These are phyloP conservation scores for Colletotrichum scovillei DNA, from an alignment of 2,329 filamentous ascomycete genomes.

Conservation along the genomic window DNA sequence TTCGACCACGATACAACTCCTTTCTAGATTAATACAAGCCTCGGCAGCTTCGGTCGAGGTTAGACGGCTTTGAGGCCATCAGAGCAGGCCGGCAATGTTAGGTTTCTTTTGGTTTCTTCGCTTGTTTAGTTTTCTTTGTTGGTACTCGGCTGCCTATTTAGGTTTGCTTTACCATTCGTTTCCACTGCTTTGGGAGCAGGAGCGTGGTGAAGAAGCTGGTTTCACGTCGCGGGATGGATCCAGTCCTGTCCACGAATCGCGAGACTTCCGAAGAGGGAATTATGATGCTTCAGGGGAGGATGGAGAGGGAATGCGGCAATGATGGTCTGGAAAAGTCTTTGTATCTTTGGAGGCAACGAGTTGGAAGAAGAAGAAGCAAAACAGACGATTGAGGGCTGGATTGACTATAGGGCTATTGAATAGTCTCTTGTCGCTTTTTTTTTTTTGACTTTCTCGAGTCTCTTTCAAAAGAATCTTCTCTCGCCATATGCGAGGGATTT, in stretches of 20 bases:
- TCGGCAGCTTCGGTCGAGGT: background rate
- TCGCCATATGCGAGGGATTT: background rate
- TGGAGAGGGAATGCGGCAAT: background rate
- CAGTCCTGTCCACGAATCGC: background rate
- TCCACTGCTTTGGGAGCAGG: background rate
- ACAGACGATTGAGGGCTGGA: background rate
- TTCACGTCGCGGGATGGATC: background rate
- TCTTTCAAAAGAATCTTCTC: background rate
- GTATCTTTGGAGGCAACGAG: constrained; percentile 25
- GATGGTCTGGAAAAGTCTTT: background rate
- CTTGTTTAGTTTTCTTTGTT: constrained; percentile 8
- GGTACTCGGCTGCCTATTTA: constrained; percentile 1
- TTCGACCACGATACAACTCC: constrained; percentile 16
- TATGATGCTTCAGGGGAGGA: background rate
- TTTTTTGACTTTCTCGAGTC: background rate
- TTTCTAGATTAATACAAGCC: constrained; percentile 27
- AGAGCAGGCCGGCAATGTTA: constrained; percentile 3
- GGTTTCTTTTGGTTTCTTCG: constrained; percentile 10
- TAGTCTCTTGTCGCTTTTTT: background rate
- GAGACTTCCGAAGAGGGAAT: background rate
- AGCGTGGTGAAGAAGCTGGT: background rate
- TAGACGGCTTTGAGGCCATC: constrained; percentile 8
- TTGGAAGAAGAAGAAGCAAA: background rate
- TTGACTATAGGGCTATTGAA: background rate
- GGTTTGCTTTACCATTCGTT: background rate